Evolutionary conservation across 2,329 filamentous ascomycete genomes (phyloP).

Genomic region (Talaromyces pinophilus): DNA sequence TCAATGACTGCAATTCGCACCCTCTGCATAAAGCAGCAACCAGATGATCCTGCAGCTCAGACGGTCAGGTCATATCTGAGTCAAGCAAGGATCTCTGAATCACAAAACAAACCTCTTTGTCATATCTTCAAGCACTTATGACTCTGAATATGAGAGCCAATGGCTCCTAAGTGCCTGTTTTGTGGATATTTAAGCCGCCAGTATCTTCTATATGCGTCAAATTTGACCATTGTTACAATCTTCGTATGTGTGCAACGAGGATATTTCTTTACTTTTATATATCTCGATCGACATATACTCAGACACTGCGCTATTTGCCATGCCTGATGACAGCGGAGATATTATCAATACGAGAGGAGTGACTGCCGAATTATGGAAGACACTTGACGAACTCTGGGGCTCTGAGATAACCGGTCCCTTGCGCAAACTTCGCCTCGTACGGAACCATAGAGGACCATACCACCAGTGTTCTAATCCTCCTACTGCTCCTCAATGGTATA

Average conservation of each 20-base stretch:
- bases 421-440: background rate
- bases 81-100: background rate
- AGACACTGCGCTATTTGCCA: background rate
- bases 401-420: background rate
- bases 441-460: background rate
- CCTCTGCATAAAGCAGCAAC: background rate
- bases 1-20: background rate
- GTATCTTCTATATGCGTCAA: background rate
- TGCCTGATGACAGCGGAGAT: background rate
- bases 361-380: background rate
- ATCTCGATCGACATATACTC: background rate
- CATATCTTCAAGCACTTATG: background rate
- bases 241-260: background rate
- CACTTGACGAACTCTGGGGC: background rate
- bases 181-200: background rate
- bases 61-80: background rate
- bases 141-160: background rate
- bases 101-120: background rate
- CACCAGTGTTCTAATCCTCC: background rate
- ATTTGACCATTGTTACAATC: background rate
- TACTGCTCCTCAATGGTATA: background rate
- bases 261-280: background rate
- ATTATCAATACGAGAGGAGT: background rate
- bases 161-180: background rate
- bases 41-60: background rate